Evolutionary conservation across 345 rosid genomes (phyloP).

Genomic region (thale cress (Arabidopsis thaliana)): DNA sequence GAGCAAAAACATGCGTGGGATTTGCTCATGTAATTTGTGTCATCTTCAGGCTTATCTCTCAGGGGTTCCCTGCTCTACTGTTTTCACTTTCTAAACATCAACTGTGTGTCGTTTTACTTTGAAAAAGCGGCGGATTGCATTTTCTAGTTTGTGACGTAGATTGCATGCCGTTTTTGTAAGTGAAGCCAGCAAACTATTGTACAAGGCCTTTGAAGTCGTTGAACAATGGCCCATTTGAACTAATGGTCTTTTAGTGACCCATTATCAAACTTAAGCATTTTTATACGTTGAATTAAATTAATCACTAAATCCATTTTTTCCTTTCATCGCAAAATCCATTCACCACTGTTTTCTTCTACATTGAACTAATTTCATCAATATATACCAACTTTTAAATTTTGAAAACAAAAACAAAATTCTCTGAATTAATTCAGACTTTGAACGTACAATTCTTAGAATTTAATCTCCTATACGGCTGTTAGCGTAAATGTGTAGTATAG

Average conservation of each 20-base stretch:
- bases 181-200: not conserved
- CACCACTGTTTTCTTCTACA: not conserved
- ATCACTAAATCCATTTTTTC: too few relatives aligned
- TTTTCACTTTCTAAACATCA: not conserved
- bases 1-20: conserved; percentile 38
- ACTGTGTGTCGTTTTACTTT: conserved; percentile 22
- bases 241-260: not conserved
- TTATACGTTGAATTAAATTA: not conserved
- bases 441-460: not conserved
- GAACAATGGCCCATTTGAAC: not conserved
- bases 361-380: not conserved
- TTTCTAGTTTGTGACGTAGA: not conserved
- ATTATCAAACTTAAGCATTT: not conserved
- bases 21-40: conserved; percentile 55
- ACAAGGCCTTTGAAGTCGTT: not conserved
- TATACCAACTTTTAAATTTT: not conserved
- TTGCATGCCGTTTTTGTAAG: conserved; percentile 26
- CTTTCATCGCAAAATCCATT: too few relatives aligned
- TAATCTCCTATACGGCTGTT: not conserved
- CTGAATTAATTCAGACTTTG: not conserved
- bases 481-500: not conserved
- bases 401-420: not conserved
- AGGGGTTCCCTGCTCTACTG: conserved; percentile 20
- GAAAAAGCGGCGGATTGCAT: conserved; percentile 8
- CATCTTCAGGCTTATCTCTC: conserved; percentile 53